Base-by-base conservation (phyloP, 2,329 filamentous ascomycete species). In the Fusarium coicis region DNA sequence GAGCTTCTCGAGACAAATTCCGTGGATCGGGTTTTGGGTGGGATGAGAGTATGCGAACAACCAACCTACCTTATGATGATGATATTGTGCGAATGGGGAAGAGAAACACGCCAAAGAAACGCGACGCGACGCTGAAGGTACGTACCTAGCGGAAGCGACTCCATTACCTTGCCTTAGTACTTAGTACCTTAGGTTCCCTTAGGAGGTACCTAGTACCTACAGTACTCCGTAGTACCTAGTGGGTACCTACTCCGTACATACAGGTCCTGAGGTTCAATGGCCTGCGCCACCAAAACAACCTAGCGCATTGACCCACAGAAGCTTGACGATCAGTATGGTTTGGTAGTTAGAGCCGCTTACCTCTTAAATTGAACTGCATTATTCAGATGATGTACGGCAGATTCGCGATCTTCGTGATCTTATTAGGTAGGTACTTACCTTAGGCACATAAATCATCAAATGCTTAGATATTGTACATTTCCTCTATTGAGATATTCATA, bases 81-180 rank as follows among this genome's bases (percentile, higher is more conserved):
- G 72, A 72, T 74, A 74, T 69, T 69, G 68, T 75, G 70, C 57
- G 74, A 68, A 68, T 71, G 68, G 53, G 72, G 69, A 66, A 75
- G 70, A 60, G 76, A 76, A 75, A 79, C 74, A 75, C 73, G 73
- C 63, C 74, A 69, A 66, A 44, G 55, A 74, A 55, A 67, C 79
- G 79, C 79, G 79, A 79, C 79, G 78, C 73, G 80, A 79, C 73
- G 74, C 57, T n/a, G 18, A 42, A 46, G 74, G 72, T 74, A 73
- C 67, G 62, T 66, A 64, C 70, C 36, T 39, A 42, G 47, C 23
- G 32, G 55, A 50, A 42, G 39, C 21, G 26, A 18, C 16, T 43
- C 28, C 12, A 19, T 16, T 46, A 46, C 18, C 23, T 16, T 28
- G 14, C 18, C 16, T 43, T n/a, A n/a, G n/a, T n/a, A n/a, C n/a